These are phyloP conservation scores for Leccinum rimulosum DNA, from an alignment of 768 basidiomycete species.

Conservation along the genomic window DNA sequence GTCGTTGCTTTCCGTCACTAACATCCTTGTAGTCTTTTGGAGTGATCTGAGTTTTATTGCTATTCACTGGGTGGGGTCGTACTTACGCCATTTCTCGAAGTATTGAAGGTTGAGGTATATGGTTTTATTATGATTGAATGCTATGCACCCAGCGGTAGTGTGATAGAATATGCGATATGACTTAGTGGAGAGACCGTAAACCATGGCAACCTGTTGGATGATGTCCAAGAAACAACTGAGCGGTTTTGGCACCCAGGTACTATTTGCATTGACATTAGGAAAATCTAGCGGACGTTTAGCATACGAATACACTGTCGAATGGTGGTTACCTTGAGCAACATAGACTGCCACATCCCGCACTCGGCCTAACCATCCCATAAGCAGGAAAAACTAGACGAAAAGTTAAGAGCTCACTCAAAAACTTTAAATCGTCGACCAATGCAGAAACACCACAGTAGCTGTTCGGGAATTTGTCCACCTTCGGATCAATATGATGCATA, in stretches of 20 bases:
- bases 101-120: constrained; percentile 72
- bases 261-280: constrained; percentile 42
- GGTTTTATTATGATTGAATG: constrained; percentile 84
- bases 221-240: constrained; percentile 69
- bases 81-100: too few species aligned
- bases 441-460: constrained; percentile 77
- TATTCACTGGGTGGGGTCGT: too few species aligned
- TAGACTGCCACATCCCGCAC: constrained; percentile 59
- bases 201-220: constrained; percentile 55
- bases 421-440: constrained; percentile 48
- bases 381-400: not conserved
- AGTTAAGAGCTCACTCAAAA: too few species aligned
- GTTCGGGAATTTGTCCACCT: constrained; percentile 58
- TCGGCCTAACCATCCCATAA: constrained; percentile 38
- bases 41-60: too few species aligned
- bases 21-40: too few species aligned
- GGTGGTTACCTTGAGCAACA: constrained; percentile 48
- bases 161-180: constrained; percentile 87
- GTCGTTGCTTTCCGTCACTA: too few species aligned
- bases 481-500: constrained; percentile 58
- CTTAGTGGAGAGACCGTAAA: constrained; percentile 67
- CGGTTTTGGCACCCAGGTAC: constrained; percentile 46
- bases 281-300: constrained; percentile 43
- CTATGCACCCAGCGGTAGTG: constrained; percentile 65
- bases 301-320: not conserved